These are phyloP conservation scores for Podochytrium sp. DNA, from an alignment of 192 early-diverging fungal genomes.

Conservation along the genomic window DNA sequence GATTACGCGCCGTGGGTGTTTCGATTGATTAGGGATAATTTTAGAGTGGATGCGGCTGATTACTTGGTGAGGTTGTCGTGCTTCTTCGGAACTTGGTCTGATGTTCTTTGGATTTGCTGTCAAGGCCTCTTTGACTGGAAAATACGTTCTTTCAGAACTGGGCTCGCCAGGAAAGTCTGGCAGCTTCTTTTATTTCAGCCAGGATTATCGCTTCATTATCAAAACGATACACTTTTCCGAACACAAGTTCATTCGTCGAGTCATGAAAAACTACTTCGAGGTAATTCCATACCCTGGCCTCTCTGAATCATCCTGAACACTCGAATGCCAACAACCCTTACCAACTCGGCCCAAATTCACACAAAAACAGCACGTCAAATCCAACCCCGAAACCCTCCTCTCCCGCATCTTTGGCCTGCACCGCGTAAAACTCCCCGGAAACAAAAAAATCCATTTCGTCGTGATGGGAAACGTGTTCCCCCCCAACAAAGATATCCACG, in stretches of 20 bases:
- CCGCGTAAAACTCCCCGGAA: constrained; percentile 91
- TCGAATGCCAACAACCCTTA: background rate
- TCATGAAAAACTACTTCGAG: constrained; percentile 87
- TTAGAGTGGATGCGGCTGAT: constrained; percentile 88
- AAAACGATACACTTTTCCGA: constrained; percentile 96
- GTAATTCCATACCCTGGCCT: constrained; percentile 37
- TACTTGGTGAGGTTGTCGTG: constrained; percentile 71
- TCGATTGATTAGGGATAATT: constrained; percentile 82
- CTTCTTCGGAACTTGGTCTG: background rate
- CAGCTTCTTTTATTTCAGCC: constrained; percentile 97
- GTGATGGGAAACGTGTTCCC: constrained; percentile 99
- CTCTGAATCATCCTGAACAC: constrained; percentile 10
- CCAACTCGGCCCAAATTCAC: background rate
- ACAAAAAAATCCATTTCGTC: constrained; percentile 96
- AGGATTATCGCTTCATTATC: constrained; percentile 98
- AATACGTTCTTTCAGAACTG: constrained; percentile 95
- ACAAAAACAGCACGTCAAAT: constrained; percentile 67
- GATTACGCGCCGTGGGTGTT: constrained; percentile 99
- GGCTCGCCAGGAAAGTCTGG: constrained; percentile 95
- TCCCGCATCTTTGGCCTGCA: constrained; percentile 96
- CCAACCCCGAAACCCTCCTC: constrained; percentile 90
- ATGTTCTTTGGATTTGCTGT: background rate
- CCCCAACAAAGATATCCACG: constrained; percentile 94
- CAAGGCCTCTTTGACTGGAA: constrained; percentile 88
- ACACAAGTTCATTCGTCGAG: constrained; percentile 90